A percentile compares a stretch with the other conserved stretches of the same genome.
These are phyloP conservation scores for Mollisiaceae sp. DNA, from an alignment of 2,329 filamentous ascomycete species.

Conservation along the genomic window DNA sequence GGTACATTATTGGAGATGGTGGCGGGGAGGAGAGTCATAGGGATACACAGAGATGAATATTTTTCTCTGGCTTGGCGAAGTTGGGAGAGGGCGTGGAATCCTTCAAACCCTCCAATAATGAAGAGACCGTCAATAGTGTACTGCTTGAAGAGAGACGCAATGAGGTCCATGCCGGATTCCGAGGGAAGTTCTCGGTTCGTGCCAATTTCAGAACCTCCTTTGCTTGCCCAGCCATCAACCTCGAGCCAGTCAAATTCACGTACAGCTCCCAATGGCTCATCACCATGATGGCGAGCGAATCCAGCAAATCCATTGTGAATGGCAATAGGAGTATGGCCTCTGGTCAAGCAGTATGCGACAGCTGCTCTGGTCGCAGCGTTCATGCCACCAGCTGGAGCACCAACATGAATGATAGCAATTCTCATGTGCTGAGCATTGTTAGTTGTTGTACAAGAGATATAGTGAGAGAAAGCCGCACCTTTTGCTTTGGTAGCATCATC, in stretches of 20 bases:
- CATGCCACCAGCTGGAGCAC: conserved; percentile 96
- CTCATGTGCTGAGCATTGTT: conserved; percentile 71
- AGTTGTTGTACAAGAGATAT: conserved; percentile 31
- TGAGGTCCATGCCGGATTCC: conserved; percentile 81
- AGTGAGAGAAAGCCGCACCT: conserved; percentile 56
- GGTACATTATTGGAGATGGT: conserved; percentile 99
- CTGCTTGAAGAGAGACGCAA: conserved; percentile 81
- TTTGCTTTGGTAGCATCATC: conserved; percentile 69
- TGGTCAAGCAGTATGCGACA: conserved; percentile 88
- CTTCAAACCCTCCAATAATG: conserved; percentile 93
- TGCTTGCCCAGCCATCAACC: conserved; percentile 93
- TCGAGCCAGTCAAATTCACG: conserved; percentile 91
- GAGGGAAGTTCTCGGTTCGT: conserved; percentile 93
- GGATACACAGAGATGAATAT: conserved; percentile 88
- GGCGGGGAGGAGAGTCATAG: conserved; percentile 89
- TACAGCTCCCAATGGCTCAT: conserved; percentile 81
- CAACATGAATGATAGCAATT: conserved; percentile 95
- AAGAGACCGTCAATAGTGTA: conserved; percentile 93
- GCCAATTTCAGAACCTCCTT: conserved; percentile 95
- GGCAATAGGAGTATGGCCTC: conserved; percentile 90
- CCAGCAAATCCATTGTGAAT: conserved; percentile 98
- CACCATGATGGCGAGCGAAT: conserved; percentile 86
- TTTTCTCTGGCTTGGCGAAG: conserved; percentile 78
- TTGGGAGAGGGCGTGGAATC: conserved; percentile 89
- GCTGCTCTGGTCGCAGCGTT: conserved; percentile 94